These are phyloP conservation scores for Sugiyamaella pinicola DNA, from an alignment of 1,139 yeast genomes.

Conservation along the genomic window DNA sequence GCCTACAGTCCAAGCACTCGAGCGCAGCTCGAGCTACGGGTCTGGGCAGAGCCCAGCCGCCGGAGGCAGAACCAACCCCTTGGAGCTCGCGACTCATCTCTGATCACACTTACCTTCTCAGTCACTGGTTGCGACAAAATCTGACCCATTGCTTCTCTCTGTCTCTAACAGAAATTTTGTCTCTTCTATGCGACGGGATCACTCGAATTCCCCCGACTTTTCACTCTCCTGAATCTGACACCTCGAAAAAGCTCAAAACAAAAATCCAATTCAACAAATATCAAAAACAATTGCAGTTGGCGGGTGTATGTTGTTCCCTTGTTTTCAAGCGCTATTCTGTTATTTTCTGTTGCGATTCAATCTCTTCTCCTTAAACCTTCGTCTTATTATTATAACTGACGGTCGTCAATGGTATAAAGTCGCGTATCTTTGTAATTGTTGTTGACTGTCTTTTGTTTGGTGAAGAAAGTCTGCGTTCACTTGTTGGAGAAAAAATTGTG, in stretches of 20 bases:
- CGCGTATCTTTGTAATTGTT: conserved; percentile 12
- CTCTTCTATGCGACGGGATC: neutral
- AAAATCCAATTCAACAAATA: too few species aligned
- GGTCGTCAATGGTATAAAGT: neutral
- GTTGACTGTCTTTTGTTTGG: neutral
- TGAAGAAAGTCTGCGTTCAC: conserved; percentile 8
- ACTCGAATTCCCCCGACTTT: neutral
- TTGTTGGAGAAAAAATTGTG: conserved; percentile 15
- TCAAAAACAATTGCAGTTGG: neutral
- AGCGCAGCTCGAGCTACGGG: conserved; percentile 1
- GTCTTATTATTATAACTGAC: neutral
- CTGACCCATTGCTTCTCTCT: conserved; percentile 60
- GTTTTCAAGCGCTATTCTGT: neutral
- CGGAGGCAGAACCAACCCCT: neutral
- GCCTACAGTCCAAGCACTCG: too few species aligned
- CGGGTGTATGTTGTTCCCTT: neutral
- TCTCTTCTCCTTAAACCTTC: neutral
- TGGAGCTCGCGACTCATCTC: neutral
- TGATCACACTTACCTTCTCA: conserved; percentile 50
- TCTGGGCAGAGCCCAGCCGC: neutral
- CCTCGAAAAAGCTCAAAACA: too few species aligned
- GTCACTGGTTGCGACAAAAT: conserved; percentile 72
- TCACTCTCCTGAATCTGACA: neutral
- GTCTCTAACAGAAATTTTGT: neutral
- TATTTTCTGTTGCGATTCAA: neutral